Evolutionary conservation across 2,329 filamentous ascomycete species (phyloP).

Genomic region (Zymoseptoria brevis): DNA sequence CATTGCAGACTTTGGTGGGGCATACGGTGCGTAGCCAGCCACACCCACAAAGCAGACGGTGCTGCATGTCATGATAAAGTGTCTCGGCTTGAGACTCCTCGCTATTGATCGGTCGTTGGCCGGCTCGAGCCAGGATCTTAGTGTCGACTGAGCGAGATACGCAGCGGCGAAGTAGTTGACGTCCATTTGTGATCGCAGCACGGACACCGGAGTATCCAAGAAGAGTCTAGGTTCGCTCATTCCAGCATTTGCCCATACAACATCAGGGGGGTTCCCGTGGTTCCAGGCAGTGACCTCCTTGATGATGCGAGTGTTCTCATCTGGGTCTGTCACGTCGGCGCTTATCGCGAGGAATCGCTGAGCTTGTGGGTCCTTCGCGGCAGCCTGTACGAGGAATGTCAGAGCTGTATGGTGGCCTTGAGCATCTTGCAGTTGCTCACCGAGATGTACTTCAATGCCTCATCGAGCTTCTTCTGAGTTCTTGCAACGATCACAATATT

Average conservation of each 20-base stretch:
- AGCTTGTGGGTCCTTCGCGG: constrained; percentile 54
- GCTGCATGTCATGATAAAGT: constrained; percentile 83
- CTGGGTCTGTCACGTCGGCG: constrained; percentile 66
- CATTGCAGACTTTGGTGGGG: constrained; percentile 77
- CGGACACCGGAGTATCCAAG: constrained; percentile 60
- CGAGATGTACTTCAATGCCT: constrained; percentile 58
- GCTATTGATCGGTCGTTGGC: constrained; percentile 29
- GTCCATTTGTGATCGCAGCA: constrained; percentile 73
- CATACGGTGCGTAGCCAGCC: constrained; percentile 76
- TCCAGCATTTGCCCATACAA: constrained; percentile 88
- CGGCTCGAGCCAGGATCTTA: constrained; percentile 62
- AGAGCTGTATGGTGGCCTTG: background rate
- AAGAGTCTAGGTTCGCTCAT: constrained; percentile 67
- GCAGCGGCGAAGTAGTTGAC: constrained; percentile 82
- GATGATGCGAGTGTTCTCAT: constrained; percentile 63
- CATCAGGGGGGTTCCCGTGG: constrained; percentile 60
- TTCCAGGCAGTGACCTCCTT: constrained; percentile 73
- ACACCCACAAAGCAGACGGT: constrained; percentile 67
- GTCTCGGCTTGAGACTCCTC: constrained; percentile 48
- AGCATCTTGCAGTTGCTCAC: constrained; percentile 33
- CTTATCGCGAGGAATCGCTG: constrained; percentile 80
- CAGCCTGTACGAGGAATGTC: constrained; percentile 41
- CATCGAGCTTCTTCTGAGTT: constrained; percentile 64
- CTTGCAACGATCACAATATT: constrained; percentile 81
- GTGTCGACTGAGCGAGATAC: constrained; percentile 74